Evolutionary conservation across 805 yeast species (phyloP), one percentile per base, ranked within the genome.

Genomic region (Saccharomyces eubayanus): DNA sequence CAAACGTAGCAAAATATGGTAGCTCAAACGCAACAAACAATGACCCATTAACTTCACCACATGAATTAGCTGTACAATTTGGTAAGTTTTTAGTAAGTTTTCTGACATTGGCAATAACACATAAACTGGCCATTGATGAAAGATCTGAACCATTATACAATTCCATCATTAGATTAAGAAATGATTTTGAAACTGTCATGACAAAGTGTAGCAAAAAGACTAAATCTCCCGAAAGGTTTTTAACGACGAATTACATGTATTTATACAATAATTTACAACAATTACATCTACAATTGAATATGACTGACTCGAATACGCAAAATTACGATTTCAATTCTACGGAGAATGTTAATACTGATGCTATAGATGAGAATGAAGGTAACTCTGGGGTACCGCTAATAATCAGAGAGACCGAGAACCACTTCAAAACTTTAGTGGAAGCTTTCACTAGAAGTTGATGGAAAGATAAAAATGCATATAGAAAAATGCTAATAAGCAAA

Each of bases 111-210:
- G 74, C 77, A 11, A 59, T 67, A 1, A 64, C 69, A 12, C 72
- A 72, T 49, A 63, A 64, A 40, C 63, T 59, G 24, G 61, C 62
- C 36, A 57, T 60, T 21, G 69, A 64, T 51, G 68, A 66, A 28
- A 62, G 64, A 45, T 70, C 78, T 14, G 97, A 89, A 59, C 97
- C 97, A 1, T 72, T 92, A 6, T 80, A 80, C 46, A 82, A 78
- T 57, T 83, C 90, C 1, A 76, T 92, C 6, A 75, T 74, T 4
- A 76, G 96, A 53, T 69, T 92, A 40, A 74, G 92, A 53, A 83
- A 82, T 61, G 96, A 88, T 57, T 91, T 83, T 65, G 98, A 94
- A 65, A 81, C 81, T 24, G 77, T 83, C 0, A 70, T 91, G 66
- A 87, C 94, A 2, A 89, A 85, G 62, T 68, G 89, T 51, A 80